These are phyloP conservation scores for Nemania sp. DNA, from an alignment of 2,329 filamentous ascomycete genomes.

Conservation along the genomic window DNA sequence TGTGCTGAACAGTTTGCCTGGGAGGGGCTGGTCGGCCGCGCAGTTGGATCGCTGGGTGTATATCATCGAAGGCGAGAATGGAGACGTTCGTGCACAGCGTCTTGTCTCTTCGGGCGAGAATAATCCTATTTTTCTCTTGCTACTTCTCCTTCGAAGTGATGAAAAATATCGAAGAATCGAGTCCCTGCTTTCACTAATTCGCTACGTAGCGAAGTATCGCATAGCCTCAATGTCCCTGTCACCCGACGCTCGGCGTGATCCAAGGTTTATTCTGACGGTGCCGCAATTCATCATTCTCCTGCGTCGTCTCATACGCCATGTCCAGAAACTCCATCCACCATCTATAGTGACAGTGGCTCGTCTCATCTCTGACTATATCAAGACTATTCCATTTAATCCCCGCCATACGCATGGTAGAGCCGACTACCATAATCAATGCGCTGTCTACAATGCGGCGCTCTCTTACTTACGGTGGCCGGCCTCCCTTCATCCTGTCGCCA, in stretches of 20 bases:
- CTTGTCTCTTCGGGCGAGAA: conserved; percentile 40
- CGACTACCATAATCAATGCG: conserved; percentile 38
- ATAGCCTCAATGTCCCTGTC: neutral
- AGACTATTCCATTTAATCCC: conserved; percentile 26
- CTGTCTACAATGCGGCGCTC: conserved; percentile 48
- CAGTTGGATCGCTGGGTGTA: conserved; percentile 47
- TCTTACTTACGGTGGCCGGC: conserved; percentile 43
- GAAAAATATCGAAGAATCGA: conserved; percentile 38
- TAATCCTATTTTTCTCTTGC: conserved; percentile 47
- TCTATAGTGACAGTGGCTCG: conserved; percentile 38
- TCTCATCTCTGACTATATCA: conserved; percentile 39
- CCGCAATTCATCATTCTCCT: conserved; percentile 32
- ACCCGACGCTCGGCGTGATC: neutral
- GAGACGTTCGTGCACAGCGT: conserved; percentile 43
- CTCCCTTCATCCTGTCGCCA: conserved; percentile 38
- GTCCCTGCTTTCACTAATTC: conserved; percentile 40
- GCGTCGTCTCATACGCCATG: conserved; percentile 33
- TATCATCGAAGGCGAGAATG: conserved; percentile 43
- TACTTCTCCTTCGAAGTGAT: conserved; percentile 42
- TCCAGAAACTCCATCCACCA: conserved; percentile 35
- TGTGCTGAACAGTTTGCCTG: conserved; percentile 37
- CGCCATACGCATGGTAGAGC: conserved; percentile 19
- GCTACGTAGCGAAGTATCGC: conserved; percentile 37
- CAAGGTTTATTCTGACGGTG: conserved; percentile 19
- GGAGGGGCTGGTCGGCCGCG: conserved; percentile 40